Percentiles rank a stretch among this genome's conserved stretches.
Conservation (phyloP, 148 eudicot genomes). For the Rhododendron simsii region DNA sequence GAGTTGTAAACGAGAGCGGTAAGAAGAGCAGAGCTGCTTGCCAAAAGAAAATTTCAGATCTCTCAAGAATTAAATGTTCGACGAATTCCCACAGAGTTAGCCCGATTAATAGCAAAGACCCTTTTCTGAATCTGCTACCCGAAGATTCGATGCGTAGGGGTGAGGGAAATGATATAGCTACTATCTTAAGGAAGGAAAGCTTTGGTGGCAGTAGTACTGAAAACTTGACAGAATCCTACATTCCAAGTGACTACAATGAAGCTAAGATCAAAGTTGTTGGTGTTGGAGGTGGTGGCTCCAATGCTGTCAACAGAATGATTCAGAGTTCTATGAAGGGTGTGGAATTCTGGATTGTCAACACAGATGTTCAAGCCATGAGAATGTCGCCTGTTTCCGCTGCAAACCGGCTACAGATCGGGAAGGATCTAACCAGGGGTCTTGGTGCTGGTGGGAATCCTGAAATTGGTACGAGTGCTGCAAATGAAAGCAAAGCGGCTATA, state of each 20-base stretch:
- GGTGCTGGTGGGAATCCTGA: constrained; percentile 96
- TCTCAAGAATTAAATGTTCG: constrained; percentile 1
- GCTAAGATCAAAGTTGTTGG: constrained; percentile 90
- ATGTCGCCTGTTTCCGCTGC: constrained; percentile 78
- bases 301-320: constrained; percentile 91
- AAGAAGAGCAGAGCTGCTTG: not conserved
- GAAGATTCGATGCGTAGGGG: constrained; percentile 15
- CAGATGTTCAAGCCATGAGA: constrained; percentile 86
- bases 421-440: constrained; percentile 82
- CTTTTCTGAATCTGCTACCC: constrained; percentile 13
- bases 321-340: constrained; percentile 87
- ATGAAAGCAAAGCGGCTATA: constrained; percentile 65
- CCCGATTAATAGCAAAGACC: constrained; percentile 10
- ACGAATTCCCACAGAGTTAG: constrained; percentile 8
- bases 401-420: constrained; percentile 76
- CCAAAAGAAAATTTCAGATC: not conserved
- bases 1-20: not conserved
- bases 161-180: constrained; percentile 6
- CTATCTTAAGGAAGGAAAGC: constrained; percentile 5
- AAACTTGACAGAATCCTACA: constrained; percentile 9
- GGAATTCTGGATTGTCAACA: constrained; percentile 88
- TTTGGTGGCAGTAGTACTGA: constrained; percentile 9
- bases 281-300: constrained; percentile 91
- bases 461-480: constrained; percentile 84
- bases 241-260: constrained; percentile 40